phyloP scores from a whole-genome alignment of 2,329 filamentous ascomycete species.

The Trichoderma sp. region DNA sequence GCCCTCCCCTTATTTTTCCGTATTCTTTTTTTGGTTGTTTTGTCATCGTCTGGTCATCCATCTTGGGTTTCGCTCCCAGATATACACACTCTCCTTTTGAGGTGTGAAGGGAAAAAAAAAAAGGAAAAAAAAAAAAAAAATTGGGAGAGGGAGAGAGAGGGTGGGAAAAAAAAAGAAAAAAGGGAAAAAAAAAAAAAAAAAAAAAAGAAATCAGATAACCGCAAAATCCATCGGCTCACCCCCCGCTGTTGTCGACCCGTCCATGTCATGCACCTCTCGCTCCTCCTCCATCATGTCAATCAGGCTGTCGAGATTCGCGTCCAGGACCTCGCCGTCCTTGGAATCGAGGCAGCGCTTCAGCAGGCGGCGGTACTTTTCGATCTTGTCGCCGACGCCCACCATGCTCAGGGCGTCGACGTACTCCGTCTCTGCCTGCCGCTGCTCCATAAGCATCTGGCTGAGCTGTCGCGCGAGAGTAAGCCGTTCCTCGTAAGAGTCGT shows the following conservation, averaged over 20 bases:
- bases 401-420: conserved; percentile 66
- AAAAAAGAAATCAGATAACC: conserved; percentile 3
- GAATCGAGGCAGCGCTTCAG: conserved; percentile 66
- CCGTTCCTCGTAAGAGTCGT: conserved; percentile 53
- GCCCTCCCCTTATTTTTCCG: not conserved
- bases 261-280: conserved; percentile 43
- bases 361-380: conserved; percentile 68
- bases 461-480: conserved; percentile 58
- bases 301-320: conserved; percentile 59
- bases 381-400: conserved; percentile 69
- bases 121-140: not conserved
- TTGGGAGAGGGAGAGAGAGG: not conserved
- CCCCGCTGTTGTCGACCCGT: conserved; percentile 29
- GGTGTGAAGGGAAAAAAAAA: not conserved
- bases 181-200: not conserved
- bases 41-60: conserved; percentile 1
- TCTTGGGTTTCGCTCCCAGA: not conserved
- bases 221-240: conserved; percentile 33
- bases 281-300: conserved; percentile 64
- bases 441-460: conserved; percentile 53
- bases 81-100: not conserved
- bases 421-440: conserved; percentile 60
- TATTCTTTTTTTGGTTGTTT: not conserved
- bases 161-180: not conserved
- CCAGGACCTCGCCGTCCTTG: conserved; percentile 64